These are phyloP conservation scores for Colletotrichum abscissum DNA, from an alignment of 2,329 filamentous ascomycete genomes.

Conservation along the genomic window DNA sequence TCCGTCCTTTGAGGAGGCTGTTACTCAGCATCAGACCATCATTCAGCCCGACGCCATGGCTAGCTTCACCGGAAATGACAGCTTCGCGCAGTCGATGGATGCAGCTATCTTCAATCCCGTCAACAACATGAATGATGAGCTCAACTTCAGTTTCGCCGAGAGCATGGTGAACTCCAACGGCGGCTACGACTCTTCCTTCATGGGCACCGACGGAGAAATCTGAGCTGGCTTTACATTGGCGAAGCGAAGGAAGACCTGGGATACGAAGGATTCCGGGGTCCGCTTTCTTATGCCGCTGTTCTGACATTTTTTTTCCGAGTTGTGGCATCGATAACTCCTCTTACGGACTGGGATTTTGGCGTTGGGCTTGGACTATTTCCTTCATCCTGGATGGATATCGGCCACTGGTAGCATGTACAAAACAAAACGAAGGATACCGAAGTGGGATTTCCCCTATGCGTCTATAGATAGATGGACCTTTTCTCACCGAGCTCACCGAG, in stretches of 20 bases:
- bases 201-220: constrained; percentile 50
- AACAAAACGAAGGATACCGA: constrained; percentile 1
- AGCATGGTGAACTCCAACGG: constrained; percentile 1
- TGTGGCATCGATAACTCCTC: not conserved
- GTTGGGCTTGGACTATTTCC: constrained; percentile 10
- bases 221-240: constrained; percentile 36
- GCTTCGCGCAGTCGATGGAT: constrained; percentile 15
- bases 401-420: constrained; percentile 19
- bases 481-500: constrained; percentile 3
- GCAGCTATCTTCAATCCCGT: not conserved
- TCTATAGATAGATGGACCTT: constrained; percentile 16
- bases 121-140: not conserved
- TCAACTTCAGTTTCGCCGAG: constrained; percentile 23
- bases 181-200: constrained; percentile 37
- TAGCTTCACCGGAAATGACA: not conserved
- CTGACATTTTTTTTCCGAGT: not conserved
- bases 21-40: not conserved
- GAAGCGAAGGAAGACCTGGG: not conserved
- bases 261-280: not conserved
- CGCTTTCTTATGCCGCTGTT: not conserved
- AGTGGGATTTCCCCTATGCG: constrained; percentile 2
- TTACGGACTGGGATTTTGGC: constrained; percentile 1
- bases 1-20: constrained; percentile 6
- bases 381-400: not conserved
- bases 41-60: not conserved